Percentiles rank a stretch among this genome's conserved stretches.
Evolutionary conservation across 495 filamentous ascomycete genomes (phyloP).

Genomic region (Jackrogersella minutella): DNA sequence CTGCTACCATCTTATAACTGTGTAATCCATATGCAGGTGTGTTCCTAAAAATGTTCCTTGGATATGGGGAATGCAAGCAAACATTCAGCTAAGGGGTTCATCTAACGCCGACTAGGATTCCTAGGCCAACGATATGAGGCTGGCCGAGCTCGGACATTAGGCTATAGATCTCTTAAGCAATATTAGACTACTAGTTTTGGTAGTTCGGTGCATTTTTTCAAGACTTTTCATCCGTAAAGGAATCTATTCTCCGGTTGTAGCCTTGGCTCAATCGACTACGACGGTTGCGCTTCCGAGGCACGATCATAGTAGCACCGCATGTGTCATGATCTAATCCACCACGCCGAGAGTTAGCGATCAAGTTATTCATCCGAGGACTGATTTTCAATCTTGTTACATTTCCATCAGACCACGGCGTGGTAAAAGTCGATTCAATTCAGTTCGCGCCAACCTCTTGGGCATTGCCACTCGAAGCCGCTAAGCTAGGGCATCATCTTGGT

Average conservation of each 20-base stretch:
- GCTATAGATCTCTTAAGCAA: slow-evolving; percentile 7
- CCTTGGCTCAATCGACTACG: slow-evolving; percentile 12
- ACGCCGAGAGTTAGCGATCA: neutral
- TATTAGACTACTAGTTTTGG: slow-evolving; percentile 5
- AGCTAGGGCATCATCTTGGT: neutral
- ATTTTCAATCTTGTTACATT: neutral
- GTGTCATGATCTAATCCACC: slow-evolving; percentile 9
- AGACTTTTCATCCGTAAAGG: slow-evolving; percentile 19
- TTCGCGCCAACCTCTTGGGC: neutral
- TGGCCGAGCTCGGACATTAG: slow-evolving; percentile 39
- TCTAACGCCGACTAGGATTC: slow-evolving; percentile 2
- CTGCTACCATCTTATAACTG: slow-evolving; percentile 22
- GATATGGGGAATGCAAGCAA: slow-evolving; percentile 2
- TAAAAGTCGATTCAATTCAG: neutral
- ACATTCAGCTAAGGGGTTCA: slow-evolving; percentile 28
- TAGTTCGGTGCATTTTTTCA: slow-evolving; percentile 9
- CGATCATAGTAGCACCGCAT: slow-evolving; percentile 10
- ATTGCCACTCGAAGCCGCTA: neutral
- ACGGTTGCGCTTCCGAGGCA: slow-evolving; percentile 21
- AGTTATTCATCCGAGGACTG: neutral
- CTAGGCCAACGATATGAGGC: slow-evolving; percentile 5
- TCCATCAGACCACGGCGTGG: neutral
- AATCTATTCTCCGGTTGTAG: slow-evolving; percentile 17
- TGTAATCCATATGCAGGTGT: neutral
- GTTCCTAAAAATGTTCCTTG: neutral